Base-by-base conservation (phyloP, 2,329 filamentous ascomycete genomes). In the Xylariaceae sp. region DNA sequence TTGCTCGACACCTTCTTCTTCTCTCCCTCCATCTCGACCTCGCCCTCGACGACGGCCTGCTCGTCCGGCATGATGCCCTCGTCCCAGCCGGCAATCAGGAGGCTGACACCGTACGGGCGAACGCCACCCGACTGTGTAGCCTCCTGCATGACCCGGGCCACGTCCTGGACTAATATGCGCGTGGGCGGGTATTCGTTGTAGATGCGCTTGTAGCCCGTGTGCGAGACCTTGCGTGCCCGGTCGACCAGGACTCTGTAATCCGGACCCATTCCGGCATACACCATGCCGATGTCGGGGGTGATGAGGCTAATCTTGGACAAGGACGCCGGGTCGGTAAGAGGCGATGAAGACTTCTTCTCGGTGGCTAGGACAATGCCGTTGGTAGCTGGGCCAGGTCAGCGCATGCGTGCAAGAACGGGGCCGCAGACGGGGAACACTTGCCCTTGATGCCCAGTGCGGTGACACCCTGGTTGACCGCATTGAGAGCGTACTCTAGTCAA, bases 181-280 rank as follows among this genome's bases (percentile, higher is more conserved):
- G 92, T 98, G 5, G 92, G 92, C n/a, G 92, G 92, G 69, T 98
- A 98, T 69, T 98, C 92, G 68, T 98, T 98, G 74, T 98, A 98
- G 70, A 98, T 89, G 63, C 92, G 87, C 78, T 98, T 98, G 80
- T 98, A 98, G 62, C 81, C 83, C 30, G 92, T 94, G 68, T 98
- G 92, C 36, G 89, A 94, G 49, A 95, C 92, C 67, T 96, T 98
- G 58, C 92, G 88, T 51, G 92, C 92, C 64, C 89, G 90, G 72
- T 98, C 92, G 51, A 96, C 92, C 35, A 98, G 76, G 37, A 98
- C 87, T 62, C 92, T 81, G 70, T 96, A 98, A 65, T 98, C 92
- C 39, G 92, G 92, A 19, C 92, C 90, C 92, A 98, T 98, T 59
- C 92, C 92, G 33, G 88, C 89, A 70, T 98, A 98, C 54, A 98